Conservation (phyloP, 306 rosid genomes). For the Glycine tomentella region DNA sequence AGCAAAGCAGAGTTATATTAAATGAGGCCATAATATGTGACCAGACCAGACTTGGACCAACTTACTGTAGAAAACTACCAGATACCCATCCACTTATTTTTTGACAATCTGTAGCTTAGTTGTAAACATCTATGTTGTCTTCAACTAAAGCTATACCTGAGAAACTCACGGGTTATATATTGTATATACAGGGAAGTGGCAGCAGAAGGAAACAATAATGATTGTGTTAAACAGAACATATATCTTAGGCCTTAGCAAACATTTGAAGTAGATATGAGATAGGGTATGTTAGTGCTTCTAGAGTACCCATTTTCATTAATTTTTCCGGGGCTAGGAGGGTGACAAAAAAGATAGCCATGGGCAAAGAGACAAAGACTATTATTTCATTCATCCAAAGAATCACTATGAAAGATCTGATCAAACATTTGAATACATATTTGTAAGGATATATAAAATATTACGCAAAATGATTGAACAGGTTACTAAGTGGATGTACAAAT, state of each 20-base stretch:
- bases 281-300: background rate
- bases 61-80: no score
- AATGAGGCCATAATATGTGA: no score
- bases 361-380: conserved; percentile 37
- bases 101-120: no score
- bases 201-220: conserved; percentile 11
- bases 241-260: no score
- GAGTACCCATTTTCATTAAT: background rate
- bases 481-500: conserved; percentile 60
- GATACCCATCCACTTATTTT: no score
- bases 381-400: conserved; percentile 65
- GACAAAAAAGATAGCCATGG: conserved; percentile 35
- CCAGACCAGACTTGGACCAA: no score
- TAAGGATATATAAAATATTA: conserved; percentile 43
- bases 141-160: conserved; percentile 24
- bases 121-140: conserved; percentile 18
- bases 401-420: conserved; percentile 50
- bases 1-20: no score
- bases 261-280: no score
- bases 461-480: no score
- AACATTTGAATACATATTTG: conserved; percentile 49
- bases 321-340: conserved; percentile 5
- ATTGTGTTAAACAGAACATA: no score
- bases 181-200: conserved; percentile 20
- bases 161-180: conserved; percentile 12